Percentiles rank a stretch among this genome's conserved stretches.
These are phyloP conservation scores for Annulohypoxylon maeteangense DNA, from an alignment of 495 filamentous ascomycete genomes.

Conservation along the genomic window DNA sequence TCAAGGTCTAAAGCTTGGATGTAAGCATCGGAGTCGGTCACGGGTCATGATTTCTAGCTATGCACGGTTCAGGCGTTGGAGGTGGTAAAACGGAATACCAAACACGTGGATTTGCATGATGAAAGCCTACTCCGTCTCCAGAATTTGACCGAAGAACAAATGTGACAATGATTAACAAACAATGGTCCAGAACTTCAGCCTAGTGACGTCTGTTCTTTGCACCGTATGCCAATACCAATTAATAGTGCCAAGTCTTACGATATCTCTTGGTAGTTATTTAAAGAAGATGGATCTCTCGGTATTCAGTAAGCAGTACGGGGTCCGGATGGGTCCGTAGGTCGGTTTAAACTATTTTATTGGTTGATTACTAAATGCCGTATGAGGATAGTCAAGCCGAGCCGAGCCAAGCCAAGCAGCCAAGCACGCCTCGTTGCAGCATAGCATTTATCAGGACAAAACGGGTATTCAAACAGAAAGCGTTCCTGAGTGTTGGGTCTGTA, in stretches of 20 bases:
- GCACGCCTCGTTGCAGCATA: constrained; percentile 28
- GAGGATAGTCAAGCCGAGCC: constrained; percentile 31
- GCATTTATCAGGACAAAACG: constrained; percentile 23
- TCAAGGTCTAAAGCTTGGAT: constrained; percentile 84
- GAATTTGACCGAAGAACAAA: constrained; percentile 42
- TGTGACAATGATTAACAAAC: constrained; percentile 43
- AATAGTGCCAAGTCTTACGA: constrained; percentile 26
- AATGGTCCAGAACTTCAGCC: not conserved
- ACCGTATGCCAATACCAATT: constrained; percentile 15
- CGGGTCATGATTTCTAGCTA: constrained; percentile 43
- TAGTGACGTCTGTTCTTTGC: constrained; percentile 5
- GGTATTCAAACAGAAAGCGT: constrained; percentile 35
- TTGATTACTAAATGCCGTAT: constrained; percentile 29
- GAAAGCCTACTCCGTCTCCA: constrained; percentile 37
- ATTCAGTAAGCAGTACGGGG: not conserved
- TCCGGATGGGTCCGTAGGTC: constrained; percentile 6
- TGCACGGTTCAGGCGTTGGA: constrained; percentile 51
- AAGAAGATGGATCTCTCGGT: constrained; percentile 19
- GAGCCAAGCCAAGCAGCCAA: constrained; percentile 36
- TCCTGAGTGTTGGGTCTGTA: constrained; percentile 33
- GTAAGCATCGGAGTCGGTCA: constrained; percentile 30
- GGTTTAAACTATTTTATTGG: not conserved
- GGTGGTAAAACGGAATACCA: constrained; percentile 53
- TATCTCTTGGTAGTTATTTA: constrained; percentile 24
- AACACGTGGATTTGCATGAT: constrained; percentile 49